Percentiles rank a stretch among this genome's conserved stretches.
These are phyloP conservation scores for Marasmius oreades DNA, from an alignment of 1,284 basidiomycete species.

Conservation along the genomic window DNA sequence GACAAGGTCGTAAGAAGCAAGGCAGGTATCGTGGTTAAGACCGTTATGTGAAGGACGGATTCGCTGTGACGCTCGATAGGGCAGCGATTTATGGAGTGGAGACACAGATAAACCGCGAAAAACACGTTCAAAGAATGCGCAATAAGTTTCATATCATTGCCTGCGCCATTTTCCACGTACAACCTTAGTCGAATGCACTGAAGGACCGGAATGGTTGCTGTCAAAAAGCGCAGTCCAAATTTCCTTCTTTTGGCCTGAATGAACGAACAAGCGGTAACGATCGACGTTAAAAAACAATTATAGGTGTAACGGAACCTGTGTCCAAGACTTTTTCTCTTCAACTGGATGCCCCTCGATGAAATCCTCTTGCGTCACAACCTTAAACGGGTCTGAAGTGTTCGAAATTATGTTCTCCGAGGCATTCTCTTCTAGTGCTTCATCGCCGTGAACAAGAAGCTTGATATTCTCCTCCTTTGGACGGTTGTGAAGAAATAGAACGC, in stretches of 20 bases:
- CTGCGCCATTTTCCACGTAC: conserved; percentile 38
- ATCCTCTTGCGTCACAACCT: conserved; percentile 71
- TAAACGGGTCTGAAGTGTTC: conserved; percentile 60
- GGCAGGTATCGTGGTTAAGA: conserved; percentile 53
- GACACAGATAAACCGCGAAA: conserved; percentile 60
- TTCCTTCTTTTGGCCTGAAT: conserved; percentile 57
- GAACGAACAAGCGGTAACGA: conserved; percentile 3
- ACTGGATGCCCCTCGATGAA: conserved; percentile 74
- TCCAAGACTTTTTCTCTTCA: conserved; percentile 71
- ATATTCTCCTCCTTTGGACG: conserved; percentile 48
- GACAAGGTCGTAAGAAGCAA: conserved; percentile 44
- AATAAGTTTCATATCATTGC: conserved; percentile 25
- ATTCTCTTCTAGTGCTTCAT: conserved; percentile 27
- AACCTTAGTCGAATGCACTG: conserved; percentile 54
- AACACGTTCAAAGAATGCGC: conserved; percentile 47
- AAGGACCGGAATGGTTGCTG: conserved; percentile 44
- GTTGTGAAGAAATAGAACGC: conserved; percentile 33
- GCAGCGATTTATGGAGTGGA: conserved; percentile 50
- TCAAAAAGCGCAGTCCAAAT: conserved; percentile 40
- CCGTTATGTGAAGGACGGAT: conserved; percentile 64
- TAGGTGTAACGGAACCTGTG: conserved; percentile 43
- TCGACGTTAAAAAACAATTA: neutral
- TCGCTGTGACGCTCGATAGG: conserved; percentile 50
- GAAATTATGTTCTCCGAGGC: conserved; percentile 2
- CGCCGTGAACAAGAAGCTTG: conserved; percentile 45